Evolutionary conservation across 2,329 filamentous ascomycete species (phyloP).

Genomic region (Pseudovirgaria hyperparasitica): DNA sequence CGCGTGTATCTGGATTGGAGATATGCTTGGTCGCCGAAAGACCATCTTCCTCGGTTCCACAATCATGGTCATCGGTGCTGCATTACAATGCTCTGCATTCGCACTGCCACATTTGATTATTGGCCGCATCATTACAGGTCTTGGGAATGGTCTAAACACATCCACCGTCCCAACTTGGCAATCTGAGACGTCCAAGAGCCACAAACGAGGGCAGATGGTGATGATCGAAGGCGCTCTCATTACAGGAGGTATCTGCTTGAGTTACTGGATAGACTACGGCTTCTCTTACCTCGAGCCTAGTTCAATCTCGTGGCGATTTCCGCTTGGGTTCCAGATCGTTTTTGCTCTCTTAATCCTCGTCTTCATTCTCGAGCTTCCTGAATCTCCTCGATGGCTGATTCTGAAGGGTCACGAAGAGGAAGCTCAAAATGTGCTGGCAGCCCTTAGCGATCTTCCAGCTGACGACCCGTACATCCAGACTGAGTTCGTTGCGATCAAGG

Average conservation of each 20-base stretch:
- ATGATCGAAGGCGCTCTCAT: constrained; percentile 36
- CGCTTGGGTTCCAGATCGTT: constrained; percentile 44
- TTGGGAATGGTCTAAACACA: constrained; percentile 32
- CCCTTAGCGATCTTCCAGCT: constrained; percentile 24
- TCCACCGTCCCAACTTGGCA: constrained; percentile 33
- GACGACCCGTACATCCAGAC: constrained; percentile 24
- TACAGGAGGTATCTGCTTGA: constrained; percentile 30
- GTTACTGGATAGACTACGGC: constrained; percentile 23
- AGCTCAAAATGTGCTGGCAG: constrained; percentile 17
- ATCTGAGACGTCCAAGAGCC: constrained; percentile 33
- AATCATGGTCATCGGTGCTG: constrained; percentile 46
- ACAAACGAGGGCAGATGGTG: constrained; percentile 32
- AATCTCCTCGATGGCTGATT: constrained; percentile 38
- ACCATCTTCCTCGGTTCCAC: constrained; percentile 47
- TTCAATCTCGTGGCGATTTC: constrained; percentile 30
- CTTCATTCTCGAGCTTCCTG: constrained; percentile 29
- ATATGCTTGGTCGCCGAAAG: constrained; percentile 43
- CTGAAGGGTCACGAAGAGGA: constrained; percentile 37
- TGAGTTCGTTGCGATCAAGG: constrained; percentile 23
- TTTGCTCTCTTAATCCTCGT: constrained; percentile 43
- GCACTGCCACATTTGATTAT: constrained; percentile 33
- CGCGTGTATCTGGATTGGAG: constrained; percentile 37
- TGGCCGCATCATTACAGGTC: constrained; percentile 37
- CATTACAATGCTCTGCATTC: constrained; percentile 43
- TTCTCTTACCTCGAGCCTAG: constrained; percentile 38